Conservation (phyloP, 1,284 basidiomycete genomes). For the Macrocybe sp. region DNA sequence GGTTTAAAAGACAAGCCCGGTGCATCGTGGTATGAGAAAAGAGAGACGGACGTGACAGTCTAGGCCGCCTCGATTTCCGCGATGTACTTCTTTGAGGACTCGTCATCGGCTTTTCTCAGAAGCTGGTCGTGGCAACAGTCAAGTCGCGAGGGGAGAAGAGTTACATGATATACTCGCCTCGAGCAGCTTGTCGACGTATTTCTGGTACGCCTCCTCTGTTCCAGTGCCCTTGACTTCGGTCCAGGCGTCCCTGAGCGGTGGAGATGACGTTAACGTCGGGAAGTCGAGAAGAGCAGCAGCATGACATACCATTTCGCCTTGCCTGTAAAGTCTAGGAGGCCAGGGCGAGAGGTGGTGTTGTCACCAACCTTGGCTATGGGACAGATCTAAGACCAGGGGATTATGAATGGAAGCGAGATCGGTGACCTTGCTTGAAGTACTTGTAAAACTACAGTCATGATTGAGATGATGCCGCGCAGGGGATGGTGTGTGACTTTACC, state of each 20-base stretch:
- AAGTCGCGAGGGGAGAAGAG: not conserved
- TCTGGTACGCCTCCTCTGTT: constrained; percentile 63
- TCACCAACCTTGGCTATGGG: constrained; percentile 70
- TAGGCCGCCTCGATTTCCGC: constrained; percentile 49
- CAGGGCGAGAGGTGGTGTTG: constrained; percentile 58
- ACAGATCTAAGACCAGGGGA: not conserved
- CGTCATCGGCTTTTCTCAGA: constrained; percentile 44
- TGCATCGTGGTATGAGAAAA: too few species aligned
- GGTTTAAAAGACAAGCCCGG: too few species aligned
- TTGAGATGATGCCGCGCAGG: constrained; percentile 7
- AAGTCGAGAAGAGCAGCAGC: constrained; percentile 6
- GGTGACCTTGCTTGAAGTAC: constrained; percentile 85
- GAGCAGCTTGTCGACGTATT: constrained; percentile 73
- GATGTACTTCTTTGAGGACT: constrained; percentile 54
- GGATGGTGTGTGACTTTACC: constrained; percentile 38
- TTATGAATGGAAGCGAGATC: not conserved
- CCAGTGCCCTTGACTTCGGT: constrained; percentile 65
- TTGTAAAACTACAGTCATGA: constrained; percentile 73
- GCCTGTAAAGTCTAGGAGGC: constrained; percentile 74
- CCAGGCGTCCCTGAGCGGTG: constrained; percentile 77
- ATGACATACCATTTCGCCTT: constrained; percentile 75
- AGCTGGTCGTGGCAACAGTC: constrained; percentile 35
- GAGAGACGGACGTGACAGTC: too few species aligned
- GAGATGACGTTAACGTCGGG: constrained; percentile 4
- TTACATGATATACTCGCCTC: constrained; percentile 38